phyloP scores from a whole-genome alignment of 805 yeast species.

The Blastobotrys muscicola region DNA sequence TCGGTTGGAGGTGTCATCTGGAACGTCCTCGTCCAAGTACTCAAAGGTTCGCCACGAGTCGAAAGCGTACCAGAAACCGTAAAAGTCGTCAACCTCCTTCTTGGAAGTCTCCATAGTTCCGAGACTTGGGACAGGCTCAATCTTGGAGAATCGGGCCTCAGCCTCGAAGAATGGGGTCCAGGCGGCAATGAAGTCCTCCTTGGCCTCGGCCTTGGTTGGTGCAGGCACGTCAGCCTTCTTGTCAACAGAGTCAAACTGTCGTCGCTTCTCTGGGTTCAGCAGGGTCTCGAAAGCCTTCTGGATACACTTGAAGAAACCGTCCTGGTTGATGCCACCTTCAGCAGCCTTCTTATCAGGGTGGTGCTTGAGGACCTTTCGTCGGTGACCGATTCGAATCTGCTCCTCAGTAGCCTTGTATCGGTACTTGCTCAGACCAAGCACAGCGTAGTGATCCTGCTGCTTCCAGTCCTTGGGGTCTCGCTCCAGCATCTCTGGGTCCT shows the following conservation, averaged over 20 bases:
- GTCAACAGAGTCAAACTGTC: slow-evolving; percentile 94
- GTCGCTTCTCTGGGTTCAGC: slow-evolving; percentile 77
- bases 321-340: slow-evolving; percentile 69
- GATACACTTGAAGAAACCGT: slow-evolving; percentile 94
- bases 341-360: slow-evolving; percentile 98
- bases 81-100: slow-evolving; percentile 78
- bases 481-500: slow-evolving; percentile 66
- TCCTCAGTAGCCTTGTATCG: slow-evolving; percentile 87
- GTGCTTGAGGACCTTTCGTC: slow-evolving; percentile 91
- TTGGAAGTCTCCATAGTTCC: slow-evolving; percentile 63
- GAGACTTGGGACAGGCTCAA: slow-evolving; percentile 76
- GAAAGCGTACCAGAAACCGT: slow-evolving; percentile 84
- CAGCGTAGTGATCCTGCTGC: slow-evolving; percentile 90
- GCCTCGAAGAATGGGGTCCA: slow-evolving; percentile 89
- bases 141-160: slow-evolving; percentile 88
- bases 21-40: slow-evolving; percentile 97
- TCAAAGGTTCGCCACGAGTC: slow-evolving; percentile 99
- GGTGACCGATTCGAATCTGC: slow-evolving; percentile 92
- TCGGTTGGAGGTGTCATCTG: slow-evolving; percentile 98
- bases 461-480: slow-evolving; percentile 99
- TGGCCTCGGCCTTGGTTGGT: slow-evolving; percentile 47
- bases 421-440: slow-evolving; percentile 83
- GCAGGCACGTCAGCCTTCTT: slow-evolving; percentile 75
- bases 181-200: slow-evolving; percentile 79
- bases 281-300: slow-evolving; percentile 92